Conservation (phyloP, 2,329 filamentous ascomycete species). For the Botrytis aclada region DNA sequence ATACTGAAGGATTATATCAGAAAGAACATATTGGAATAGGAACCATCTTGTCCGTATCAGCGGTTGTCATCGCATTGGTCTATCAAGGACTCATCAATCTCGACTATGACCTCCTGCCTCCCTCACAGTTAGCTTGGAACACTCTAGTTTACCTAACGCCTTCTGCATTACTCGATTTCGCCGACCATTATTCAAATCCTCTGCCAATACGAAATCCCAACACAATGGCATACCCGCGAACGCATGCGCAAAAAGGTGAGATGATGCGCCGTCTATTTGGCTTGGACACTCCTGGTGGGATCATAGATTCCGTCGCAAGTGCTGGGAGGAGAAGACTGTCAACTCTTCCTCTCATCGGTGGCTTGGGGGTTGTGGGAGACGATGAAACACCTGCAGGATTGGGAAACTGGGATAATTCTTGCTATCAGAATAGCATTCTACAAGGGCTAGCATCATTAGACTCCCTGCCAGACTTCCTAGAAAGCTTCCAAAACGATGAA, state of each 20-base stretch:
- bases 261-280: slow-evolving; percentile 62
- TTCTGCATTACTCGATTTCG: slow-evolving; percentile 52
- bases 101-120: slow-evolving; percentile 41
- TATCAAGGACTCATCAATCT: slow-evolving; percentile 34
- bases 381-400: slow-evolving; percentile 61
- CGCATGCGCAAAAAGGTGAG: slow-evolving; percentile 60
- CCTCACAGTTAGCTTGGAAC: slow-evolving; percentile 58
- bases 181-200: slow-evolving; percentile 45
- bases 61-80: slow-evolving; percentile 31
- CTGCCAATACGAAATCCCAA: slow-evolving; percentile 49
- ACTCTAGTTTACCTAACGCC: slow-evolving; percentile 56
- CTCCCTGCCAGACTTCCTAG: slow-evolving; percentile 65
- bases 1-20: slow-evolving; percentile 27
- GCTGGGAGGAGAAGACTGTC: slow-evolving; percentile 55
- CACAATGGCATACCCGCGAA: slow-evolving; percentile 39
- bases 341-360: slow-evolving; percentile 42
- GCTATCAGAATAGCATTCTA: slow-evolving; percentile 95
- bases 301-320: slow-evolving; percentile 56
- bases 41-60: slow-evolving; percentile 28
- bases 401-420: slow-evolving; percentile 91
- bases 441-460: slow-evolving; percentile 77
- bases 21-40: slow-evolving; percentile 15
- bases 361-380: slow-evolving; percentile 38
- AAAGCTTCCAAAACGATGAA: slow-evolving; percentile 42
- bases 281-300: slow-evolving; percentile 50